These are phyloP conservation scores for Echeveria elegans DNA, from an alignment of 164 flowering plant genomes.

Conservation along the genomic window DNA sequence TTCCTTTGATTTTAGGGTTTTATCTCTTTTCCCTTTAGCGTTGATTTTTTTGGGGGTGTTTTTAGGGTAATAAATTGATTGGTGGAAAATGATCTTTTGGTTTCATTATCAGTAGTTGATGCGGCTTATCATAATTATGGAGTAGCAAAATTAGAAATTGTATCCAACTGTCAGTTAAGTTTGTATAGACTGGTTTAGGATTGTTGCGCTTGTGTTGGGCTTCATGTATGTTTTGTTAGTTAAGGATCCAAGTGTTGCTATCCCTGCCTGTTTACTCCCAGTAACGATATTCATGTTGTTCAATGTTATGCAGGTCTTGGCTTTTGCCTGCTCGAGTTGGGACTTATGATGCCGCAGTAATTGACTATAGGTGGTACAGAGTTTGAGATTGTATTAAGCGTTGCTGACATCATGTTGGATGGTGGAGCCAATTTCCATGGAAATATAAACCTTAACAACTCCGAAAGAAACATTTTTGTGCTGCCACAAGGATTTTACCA, in stretches of 20 bases:
- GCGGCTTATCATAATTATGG: too few relatives aligned
- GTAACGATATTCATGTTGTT: background rate
- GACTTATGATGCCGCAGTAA: too few relatives aligned
- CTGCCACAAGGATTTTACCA: slow-evolving; percentile 1
- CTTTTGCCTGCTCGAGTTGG: too few relatives aligned
- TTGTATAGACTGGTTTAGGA: background rate
- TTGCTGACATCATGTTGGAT: background rate
- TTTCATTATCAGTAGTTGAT: too few relatives aligned
- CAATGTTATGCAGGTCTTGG: background rate
- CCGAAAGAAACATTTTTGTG: slow-evolving; percentile 3
- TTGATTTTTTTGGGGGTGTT: background rate
- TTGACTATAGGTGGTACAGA: background rate
- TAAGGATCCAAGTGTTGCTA: too few relatives aligned
- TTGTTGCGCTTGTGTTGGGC: too few relatives aligned
- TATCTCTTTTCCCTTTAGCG: background rate
- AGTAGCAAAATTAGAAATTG: too few relatives aligned
- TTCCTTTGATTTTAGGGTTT: too few relatives aligned
- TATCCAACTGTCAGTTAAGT: too few relatives aligned
- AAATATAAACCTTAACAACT: slow-evolving; percentile 1
- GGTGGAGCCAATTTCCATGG: slow-evolving; percentile 3
- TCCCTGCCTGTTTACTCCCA: too few relatives aligned
- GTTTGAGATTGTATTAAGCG: background rate
- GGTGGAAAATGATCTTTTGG: too few relatives aligned
- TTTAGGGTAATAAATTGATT: background rate
- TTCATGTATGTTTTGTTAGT: too few relatives aligned